Evolutionary conservation across 1,284 basidiomycete species (phyloP), one percentile per base, ranked within the genome.

Genomic region (Peniophora sp.): DNA sequence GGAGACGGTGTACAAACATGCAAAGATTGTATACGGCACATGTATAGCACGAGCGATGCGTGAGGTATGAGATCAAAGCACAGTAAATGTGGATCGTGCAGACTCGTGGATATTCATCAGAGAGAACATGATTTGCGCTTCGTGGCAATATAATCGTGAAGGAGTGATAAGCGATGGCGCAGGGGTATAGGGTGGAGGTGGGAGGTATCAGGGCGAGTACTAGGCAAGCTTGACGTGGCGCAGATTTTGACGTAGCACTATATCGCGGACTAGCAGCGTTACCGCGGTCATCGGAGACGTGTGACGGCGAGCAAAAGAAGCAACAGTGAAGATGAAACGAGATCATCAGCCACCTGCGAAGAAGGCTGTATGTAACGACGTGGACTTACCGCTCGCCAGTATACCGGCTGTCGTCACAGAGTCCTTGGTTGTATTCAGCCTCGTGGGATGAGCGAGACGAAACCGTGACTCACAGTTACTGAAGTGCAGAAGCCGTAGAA

Each of bases 401-500:
- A 89, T 88, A 24, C 85, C 85, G 10, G 79, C 76, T 6, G 87
- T 89, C 14, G 86, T 86, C 3, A 74, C 74, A 2, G 81, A 82
- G 58, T 89, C 87, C 82, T 85, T 51, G 39, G 11, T 18, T 10
- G 6, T 11, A 15, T 18, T 51, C 22, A 48, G 17, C 39, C 9
- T 15, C 9, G 18, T 23, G 37, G 24, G 2, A 23, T 35, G 3
- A 12, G 23, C 5, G 20, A 15, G 6, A 22, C 37, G 43, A 32
- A 27, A 15, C 18, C 15, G 18, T 36, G 39, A 60, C 76, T 47
- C 55, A 84, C 82, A 49, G 85, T 89, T 34, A 89, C 85, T 17
- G 83, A 85, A 15, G 87, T 89, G 57, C 80, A 83, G 61, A 87
- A 88, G 2, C 82, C 82, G 59, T 89, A 89, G 58, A 88, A 89